These are phyloP conservation scores for Sugiyamaella boreocaroliniensis DNA, from an alignment of 805 yeast genomes.

Conservation along the genomic window DNA sequence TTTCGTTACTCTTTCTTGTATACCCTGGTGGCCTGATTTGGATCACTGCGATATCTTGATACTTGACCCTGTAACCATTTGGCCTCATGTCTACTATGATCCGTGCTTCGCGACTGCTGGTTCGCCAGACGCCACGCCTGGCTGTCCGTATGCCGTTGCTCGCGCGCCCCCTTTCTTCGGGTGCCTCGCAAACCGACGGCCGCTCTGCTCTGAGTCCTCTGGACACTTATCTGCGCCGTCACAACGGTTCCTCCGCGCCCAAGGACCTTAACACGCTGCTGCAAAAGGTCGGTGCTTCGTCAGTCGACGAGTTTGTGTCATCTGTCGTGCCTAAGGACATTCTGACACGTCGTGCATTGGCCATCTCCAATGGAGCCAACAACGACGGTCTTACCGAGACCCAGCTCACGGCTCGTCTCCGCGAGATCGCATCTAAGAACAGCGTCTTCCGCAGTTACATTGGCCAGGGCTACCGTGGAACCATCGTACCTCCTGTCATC, in stretches of 20 bases:
- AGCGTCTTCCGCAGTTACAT: constrained; percentile 67
- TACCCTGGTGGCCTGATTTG: too few species aligned
- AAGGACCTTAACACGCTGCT: constrained; percentile 62
- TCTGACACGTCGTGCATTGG: constrained; percentile 58
- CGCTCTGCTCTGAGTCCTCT: constrained; percentile 34
- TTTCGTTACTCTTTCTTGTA: too few species aligned
- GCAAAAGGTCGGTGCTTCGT: constrained; percentile 51
- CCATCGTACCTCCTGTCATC: constrained; percentile 82
- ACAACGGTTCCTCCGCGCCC: constrained; percentile 70
- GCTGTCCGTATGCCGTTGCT: background rate
- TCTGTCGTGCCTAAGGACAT: constrained; percentile 74
- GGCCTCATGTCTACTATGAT: background rate
- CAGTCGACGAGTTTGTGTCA: constrained; percentile 62
- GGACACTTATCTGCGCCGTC: constrained; percentile 87
- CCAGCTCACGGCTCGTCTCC: constrained; percentile 65
- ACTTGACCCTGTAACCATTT: too few species aligned
- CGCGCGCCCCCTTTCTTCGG: background rate
- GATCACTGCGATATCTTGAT: too few species aligned
- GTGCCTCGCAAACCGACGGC: background rate
- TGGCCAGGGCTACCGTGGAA: constrained; percentile 93
- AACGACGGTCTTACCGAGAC: constrained; percentile 70
- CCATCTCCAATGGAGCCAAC: constrained; percentile 47
- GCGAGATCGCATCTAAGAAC: constrained; percentile 68
- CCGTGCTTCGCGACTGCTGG: background rate
- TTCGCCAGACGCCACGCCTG: background rate